phyloP scores from a whole-genome alignment of 495 filamentous ascomycete species.

The Aspergillus homomorphus region DNA sequence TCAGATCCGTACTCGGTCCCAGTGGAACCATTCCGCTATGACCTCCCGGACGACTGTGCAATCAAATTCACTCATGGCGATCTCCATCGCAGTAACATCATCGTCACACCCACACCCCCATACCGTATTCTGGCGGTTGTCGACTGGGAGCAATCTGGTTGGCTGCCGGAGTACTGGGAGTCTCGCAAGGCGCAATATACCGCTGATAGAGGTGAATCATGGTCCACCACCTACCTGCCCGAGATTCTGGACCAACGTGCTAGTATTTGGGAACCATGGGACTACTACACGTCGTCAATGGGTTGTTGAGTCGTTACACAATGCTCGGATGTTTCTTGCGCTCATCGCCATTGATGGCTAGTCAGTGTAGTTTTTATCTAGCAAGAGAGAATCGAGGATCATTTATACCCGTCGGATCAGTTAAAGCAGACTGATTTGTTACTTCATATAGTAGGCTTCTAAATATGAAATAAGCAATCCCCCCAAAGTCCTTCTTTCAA shows the following conservation, averaged over 20 bases:
- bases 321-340: too few species aligned
- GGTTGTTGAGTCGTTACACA: conserved; percentile 15
- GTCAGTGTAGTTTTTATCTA: too few species aligned
- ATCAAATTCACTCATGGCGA: conserved; percentile 48
- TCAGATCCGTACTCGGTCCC: conserved; percentile 28
- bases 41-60: conserved; percentile 26
- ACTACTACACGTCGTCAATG: conserved; percentile 30
- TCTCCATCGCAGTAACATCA: conserved; percentile 46
- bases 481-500: too few species aligned
- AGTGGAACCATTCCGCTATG: conserved; percentile 28
- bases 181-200: conserved; percentile 38
- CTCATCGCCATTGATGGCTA: too few species aligned
- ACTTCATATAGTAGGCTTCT: too few species aligned
- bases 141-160: conserved; percentile 50
- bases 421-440: too few species aligned
- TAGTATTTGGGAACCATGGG: conserved; percentile 30
- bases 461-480: too few species aligned
- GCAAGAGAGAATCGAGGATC: too few species aligned
- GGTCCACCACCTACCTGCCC: conserved; percentile 28
- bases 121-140: conserved; percentile 37
- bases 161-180: conserved; percentile 49
- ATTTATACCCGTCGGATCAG: too few species aligned
- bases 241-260: conserved; percentile 25
- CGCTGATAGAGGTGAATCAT: conserved; percentile 11
- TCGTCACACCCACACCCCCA: conserved; percentile 30